Percentiles rank a stretch among this genome's conserved stretches.
Evolutionary conservation across 495 filamentous ascomycete genomes (phyloP).

Genomic region (Lindgomyces ingoldianus): DNA sequence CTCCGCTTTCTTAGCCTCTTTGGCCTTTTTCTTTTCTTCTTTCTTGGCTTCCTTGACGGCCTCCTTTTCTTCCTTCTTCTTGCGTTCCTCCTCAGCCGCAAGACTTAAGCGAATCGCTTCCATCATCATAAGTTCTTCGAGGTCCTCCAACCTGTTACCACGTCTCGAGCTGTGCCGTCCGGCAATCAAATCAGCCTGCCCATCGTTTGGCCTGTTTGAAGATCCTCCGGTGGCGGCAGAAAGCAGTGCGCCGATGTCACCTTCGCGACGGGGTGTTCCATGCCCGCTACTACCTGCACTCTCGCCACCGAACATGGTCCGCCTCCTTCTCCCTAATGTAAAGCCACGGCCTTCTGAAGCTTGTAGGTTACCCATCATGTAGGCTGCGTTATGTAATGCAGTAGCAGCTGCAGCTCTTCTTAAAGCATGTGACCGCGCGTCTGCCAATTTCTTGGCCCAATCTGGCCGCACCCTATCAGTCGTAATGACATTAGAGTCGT

Average conservation of each 20-base stretch:
- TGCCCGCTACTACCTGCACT: constrained; percentile 44
- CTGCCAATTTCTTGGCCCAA: constrained; percentile 86
- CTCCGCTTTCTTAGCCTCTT: constrained; percentile 70
- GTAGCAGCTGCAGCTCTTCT: constrained; percentile 90
- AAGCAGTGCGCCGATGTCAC: constrained; percentile 32
- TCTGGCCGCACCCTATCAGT: constrained; percentile 91
- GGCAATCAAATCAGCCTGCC: constrained; percentile 49
- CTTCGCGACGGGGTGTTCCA: constrained; percentile 41
- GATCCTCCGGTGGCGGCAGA: constrained; percentile 26
- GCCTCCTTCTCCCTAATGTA: constrained; percentile 46
- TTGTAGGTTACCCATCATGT: constrained; percentile 72
- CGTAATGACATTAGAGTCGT: constrained; percentile 77
- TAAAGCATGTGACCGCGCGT: constrained; percentile 79
- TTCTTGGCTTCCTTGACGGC: constrained; percentile 77
- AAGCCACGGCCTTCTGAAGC: constrained; percentile 52
- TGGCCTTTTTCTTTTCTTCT: constrained; percentile 73
- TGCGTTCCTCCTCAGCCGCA: constrained; percentile 86
- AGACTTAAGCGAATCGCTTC: constrained; percentile 89
- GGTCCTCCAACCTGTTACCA: constrained; percentile 69
- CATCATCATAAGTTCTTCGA: constrained; percentile 98
- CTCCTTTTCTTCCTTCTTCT: constrained; percentile 78
- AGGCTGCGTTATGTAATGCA: constrained; percentile 91
- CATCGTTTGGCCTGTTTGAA: constrained; percentile 42
- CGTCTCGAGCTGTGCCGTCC: constrained; percentile 62
- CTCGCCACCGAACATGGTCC: constrained; percentile 45